These are phyloP conservation scores for Trichophyton rubrum DNA, from an alignment of 2,329 filamentous ascomycete species.

Conservation along the genomic window DNA sequence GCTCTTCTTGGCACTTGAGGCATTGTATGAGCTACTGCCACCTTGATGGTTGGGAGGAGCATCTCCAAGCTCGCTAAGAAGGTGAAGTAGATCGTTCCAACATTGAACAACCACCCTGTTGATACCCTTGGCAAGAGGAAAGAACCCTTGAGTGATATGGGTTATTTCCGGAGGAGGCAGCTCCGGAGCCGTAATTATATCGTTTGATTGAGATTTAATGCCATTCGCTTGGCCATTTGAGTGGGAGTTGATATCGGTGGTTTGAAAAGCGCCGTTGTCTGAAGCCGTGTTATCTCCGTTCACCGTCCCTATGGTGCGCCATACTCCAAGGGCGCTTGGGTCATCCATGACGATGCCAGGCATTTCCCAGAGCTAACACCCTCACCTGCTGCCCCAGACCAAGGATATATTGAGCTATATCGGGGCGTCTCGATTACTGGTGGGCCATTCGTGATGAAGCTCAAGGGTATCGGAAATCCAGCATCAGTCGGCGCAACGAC, in stretches of 20 bases:
- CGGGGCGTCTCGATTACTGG: not conserved
- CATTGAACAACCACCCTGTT: conserved; percentile 70
- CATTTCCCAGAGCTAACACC: conserved; percentile 16
- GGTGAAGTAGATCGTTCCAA: conserved; percentile 62
- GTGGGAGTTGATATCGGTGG: conserved; percentile 17
- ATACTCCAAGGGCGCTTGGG: not conserved
- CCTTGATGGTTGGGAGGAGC: conserved; percentile 47
- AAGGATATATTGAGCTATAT: not conserved
- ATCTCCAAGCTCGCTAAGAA: conserved; percentile 57
- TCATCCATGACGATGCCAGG: conserved; percentile 33
- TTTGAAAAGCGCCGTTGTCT: conserved; percentile 20
- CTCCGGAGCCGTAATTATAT: conserved; percentile 1
- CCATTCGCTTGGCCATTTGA: conserved; percentile 6
- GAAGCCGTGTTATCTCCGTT: conserved; percentile 10
- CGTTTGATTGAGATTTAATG: not conserved
- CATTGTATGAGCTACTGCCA: conserved; percentile 29
- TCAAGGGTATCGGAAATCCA: not conserved
- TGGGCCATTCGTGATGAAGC: not conserved
- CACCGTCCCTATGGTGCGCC: not conserved
- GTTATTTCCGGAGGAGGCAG: conserved; percentile 40
- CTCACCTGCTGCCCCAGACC: not conserved
- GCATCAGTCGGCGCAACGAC: not conserved
- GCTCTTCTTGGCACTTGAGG: conserved; percentile 62
- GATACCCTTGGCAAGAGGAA: conserved; percentile 63
- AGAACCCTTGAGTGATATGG: conserved; percentile 64